Percentiles rank a stretch among this genome's conserved stretches.
Conservation (phyloP, 1,284 basidiomycete species). For the Boletus holoroseus region DNA sequence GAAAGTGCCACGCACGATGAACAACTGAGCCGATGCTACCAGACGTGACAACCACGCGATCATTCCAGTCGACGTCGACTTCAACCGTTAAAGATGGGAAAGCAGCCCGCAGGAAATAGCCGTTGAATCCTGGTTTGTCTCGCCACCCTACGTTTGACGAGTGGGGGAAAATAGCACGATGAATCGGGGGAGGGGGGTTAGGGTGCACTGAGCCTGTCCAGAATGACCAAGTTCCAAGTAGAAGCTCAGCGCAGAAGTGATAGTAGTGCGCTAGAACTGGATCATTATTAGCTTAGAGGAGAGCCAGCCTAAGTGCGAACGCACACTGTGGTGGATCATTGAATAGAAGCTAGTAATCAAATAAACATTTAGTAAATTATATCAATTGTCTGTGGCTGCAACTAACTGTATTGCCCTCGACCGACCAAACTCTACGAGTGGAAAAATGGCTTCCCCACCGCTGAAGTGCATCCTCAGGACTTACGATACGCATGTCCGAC, state of each 20-base stretch:
- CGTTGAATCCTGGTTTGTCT: conserved; percentile 66
- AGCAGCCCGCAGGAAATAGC: conserved; percentile 69
- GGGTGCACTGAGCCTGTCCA: conserved; percentile 49
- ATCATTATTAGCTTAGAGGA: conserved; percentile 2
- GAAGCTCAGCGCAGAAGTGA: conserved; percentile 74
- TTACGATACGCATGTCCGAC: conserved; percentile 57
- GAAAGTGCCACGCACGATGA: conserved; percentile 48
- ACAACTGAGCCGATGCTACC: conserved; percentile 4
- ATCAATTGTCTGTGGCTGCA: background rate
- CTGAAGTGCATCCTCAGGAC: conserved; percentile 51
- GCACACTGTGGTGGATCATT: conserved; percentile 62
- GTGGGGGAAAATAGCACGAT: conserved; percentile 67
- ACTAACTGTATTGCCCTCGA: conserved; percentile 66
- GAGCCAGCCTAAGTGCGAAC: conserved; percentile 7
- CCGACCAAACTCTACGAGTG: conserved; percentile 49
- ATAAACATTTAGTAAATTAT: conserved; percentile 1
- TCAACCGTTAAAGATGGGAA: conserved; percentile 71
- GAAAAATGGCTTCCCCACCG: conserved; percentile 50
- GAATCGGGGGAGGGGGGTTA: conserved; percentile 46
- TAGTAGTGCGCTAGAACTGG: conserved; percentile 74
- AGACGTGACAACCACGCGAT: conserved; percentile 47
- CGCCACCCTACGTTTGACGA: conserved; percentile 57
- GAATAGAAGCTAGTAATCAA: conserved; percentile 43
- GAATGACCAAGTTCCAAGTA: conserved; percentile 68
- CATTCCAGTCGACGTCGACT: conserved; percentile 62